A percentile compares a stretch with the other conserved stretches of the same genome.
Evolutionary conservation across 306 rosid genomes (phyloP).

Genomic region (Casuarina cunninghamiana): DNA sequence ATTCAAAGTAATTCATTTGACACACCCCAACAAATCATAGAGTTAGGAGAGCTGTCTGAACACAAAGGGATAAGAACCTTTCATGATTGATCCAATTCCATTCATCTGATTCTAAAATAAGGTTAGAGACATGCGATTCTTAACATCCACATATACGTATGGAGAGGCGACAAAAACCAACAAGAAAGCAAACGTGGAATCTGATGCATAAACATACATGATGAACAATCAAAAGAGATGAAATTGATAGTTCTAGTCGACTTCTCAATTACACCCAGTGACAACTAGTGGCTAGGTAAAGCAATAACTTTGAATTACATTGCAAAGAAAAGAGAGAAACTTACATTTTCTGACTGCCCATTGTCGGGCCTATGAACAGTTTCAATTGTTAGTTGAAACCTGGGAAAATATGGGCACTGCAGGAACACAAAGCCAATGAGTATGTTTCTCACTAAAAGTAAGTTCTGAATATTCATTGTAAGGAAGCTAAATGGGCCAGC

Average conservation of each 20-base stretch:
- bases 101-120: neutral
- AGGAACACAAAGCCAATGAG: conserved; percentile 15
- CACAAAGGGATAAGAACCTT: neutral
- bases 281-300: neutral
- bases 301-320: neutral
- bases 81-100: neutral
- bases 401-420: conserved; percentile 53
- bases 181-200: neutral
- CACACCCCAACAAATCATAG: neutral
- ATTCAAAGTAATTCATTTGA: neutral
- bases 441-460: neutral
- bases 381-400: conserved; percentile 43
- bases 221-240: neutral
- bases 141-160: neutral
- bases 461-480: neutral
- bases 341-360: conserved; percentile 46
- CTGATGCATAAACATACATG: neutral
- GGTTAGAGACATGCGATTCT: conserved; percentile 1
- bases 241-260: neutral
- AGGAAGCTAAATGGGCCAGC: conserved; percentile 3
- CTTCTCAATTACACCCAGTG: too few relatives aligned
- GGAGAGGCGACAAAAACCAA: neutral
- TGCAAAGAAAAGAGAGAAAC: conserved; percentile 14
- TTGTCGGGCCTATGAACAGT: conserved; percentile 41
- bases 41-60: neutral